A percentile compares a stretch with the other conserved stretches of the same genome.
phyloP scores from a whole-genome alignment of 2,329 filamentous ascomycete genomes.

The Cladosporium colombiae region DNA sequence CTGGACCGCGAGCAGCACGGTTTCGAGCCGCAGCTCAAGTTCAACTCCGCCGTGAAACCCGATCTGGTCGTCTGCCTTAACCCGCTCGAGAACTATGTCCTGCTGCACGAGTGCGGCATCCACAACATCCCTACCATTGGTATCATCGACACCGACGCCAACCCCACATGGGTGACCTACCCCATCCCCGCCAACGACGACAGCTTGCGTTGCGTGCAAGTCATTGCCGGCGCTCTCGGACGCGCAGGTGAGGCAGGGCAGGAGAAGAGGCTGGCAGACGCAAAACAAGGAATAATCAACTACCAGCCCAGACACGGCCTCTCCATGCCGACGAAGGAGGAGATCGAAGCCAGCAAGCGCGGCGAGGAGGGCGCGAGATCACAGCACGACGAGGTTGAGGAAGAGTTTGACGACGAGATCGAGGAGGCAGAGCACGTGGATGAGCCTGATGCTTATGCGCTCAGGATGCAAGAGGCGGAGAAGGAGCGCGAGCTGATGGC shows the following conservation, averaged over 20 bases:
- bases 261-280: constrained; percentile 63
- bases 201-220: constrained; percentile 77
- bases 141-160: constrained; percentile 87
- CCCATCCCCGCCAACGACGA: constrained; percentile 97
- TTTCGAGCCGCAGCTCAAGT: constrained; percentile 65
- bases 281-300: constrained; percentile 62
- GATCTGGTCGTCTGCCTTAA: constrained; percentile 93
- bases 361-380: background rate
- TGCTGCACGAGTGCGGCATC: constrained; percentile 87
- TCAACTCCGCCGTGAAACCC: constrained; percentile 70
- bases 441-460: constrained; percentile 13
- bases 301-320: constrained; percentile 49
- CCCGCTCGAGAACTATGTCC: constrained; percentile 84
- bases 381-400: constrained; percentile 21
- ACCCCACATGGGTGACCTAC: constrained; percentile 94
- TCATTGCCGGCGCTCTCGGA: constrained; percentile 84
- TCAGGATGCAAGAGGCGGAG: constrained; percentile 6
- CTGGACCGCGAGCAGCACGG: constrained; percentile 64
- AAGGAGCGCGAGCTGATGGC: constrained; percentile 15
- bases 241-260: constrained; percentile 80
- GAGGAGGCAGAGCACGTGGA: constrained; percentile 5
- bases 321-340: constrained; percentile 25
- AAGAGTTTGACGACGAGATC: constrained; percentile 18
- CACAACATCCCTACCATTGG: constrained; percentile 92
- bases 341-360: constrained; percentile 16